Conservation (phyloP, 352 stramenopile species). For the Phytopythium vexans region DNA sequence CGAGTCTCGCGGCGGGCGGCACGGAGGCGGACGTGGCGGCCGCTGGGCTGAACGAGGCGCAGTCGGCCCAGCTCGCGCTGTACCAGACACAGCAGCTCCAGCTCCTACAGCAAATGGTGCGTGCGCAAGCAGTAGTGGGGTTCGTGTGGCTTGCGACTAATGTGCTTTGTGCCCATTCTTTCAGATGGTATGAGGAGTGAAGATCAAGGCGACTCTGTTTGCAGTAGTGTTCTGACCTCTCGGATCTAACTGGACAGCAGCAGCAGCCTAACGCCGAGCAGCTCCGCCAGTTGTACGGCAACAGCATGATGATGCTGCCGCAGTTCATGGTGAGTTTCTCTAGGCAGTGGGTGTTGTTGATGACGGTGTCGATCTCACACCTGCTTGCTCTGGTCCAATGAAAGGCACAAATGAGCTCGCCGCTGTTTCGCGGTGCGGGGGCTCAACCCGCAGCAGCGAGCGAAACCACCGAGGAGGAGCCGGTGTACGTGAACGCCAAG, state of each 20-base stretch:
- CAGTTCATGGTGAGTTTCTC: conserved; percentile 63
- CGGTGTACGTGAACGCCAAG: conserved; percentile 85
- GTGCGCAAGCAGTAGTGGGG: background rate
- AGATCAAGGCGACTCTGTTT: conserved; percentile 6
- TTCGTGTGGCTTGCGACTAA: background rate
- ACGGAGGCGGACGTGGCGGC: conserved; percentile 10
- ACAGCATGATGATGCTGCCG: conserved; percentile 79
- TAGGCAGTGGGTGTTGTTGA: conserved; percentile 1
- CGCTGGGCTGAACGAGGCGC: conserved; percentile 13
- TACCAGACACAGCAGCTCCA: conserved; percentile 80
- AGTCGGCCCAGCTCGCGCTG: conserved; percentile 55
- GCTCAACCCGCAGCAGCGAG: conserved; percentile 17
- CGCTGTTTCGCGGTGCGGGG: conserved; percentile 47
- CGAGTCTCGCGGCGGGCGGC: conserved; percentile 7
- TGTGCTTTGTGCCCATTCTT: background rate
- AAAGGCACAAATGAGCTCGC: conserved; percentile 34
- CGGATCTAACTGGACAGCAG: conserved; percentile 23
- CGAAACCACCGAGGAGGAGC: conserved; percentile 65
- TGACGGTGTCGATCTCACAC: conserved; percentile 7
- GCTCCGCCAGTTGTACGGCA: conserved; percentile 66
- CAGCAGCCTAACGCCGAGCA: conserved; percentile 77
- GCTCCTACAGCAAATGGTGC: conserved; percentile 77
- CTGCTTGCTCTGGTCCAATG: conserved; percentile 11
- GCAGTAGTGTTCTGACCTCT: background rate
- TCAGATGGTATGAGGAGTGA: background rate